Conservation (phyloP, 176 grass and related monocot species). For the Bolboschoenus planiculmis region DNA sequence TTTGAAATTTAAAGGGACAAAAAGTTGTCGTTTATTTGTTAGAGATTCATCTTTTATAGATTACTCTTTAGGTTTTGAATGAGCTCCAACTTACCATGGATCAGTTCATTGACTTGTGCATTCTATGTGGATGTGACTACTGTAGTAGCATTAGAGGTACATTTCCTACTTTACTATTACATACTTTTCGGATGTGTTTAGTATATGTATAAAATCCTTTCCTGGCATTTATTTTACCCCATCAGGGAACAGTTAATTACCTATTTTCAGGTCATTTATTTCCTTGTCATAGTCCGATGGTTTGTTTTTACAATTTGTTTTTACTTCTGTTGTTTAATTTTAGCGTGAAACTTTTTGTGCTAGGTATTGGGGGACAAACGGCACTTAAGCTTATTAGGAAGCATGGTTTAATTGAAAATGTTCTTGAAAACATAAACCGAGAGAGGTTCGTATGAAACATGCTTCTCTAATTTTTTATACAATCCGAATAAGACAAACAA, state of each 20-base stretch:
- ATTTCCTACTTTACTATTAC: conserved; percentile 13
- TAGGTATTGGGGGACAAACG: conserved; percentile 92
- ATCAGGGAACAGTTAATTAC: neutral
- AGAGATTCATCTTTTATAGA: neutral
- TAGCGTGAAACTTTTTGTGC: neutral
- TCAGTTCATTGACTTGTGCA: conserved; percentile 89
- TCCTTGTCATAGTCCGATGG: conserved; percentile 1
- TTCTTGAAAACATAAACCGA: conserved; percentile 70
- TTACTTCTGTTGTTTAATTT: conserved; percentile 1
- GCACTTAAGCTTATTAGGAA: conserved; percentile 88
- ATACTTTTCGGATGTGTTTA: conserved; percentile 10
- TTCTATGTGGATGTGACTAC: conserved; percentile 94
- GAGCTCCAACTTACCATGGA: conserved; percentile 85
- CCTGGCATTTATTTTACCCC: neutral
- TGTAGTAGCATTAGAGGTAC: conserved; percentile 84
- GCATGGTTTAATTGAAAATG: conserved; percentile 75
- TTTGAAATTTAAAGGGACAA: neutral
- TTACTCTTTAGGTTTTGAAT: conserved; percentile 58
- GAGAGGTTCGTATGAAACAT: conserved; percentile 40
- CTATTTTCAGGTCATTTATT: neutral
- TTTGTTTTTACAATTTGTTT: conserved; percentile 13
- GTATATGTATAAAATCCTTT: conserved; percentile 15
- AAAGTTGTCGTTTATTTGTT: neutral
- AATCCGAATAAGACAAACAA: neutral
- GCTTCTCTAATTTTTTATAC: conserved; percentile 6